phyloP scores from a whole-genome alignment of 192 early-diverging fungal species.

The Oehlia diaphana region DNA sequence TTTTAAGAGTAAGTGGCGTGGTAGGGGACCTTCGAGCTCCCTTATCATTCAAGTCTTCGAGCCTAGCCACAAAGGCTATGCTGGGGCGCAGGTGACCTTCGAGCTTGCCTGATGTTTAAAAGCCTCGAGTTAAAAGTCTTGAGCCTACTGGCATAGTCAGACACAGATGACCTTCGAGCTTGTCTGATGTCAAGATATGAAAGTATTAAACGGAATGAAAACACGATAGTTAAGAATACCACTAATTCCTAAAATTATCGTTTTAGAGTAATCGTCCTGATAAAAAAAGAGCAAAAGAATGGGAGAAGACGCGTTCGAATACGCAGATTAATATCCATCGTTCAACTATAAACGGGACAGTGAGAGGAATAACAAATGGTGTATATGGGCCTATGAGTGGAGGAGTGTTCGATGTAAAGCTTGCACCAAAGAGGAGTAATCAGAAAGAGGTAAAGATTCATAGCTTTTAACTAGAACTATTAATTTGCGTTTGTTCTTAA shows the following conservation, averaged over 20 bases:
- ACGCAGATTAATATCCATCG: not conserved
- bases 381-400: constrained; percentile 18
- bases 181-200: no score
- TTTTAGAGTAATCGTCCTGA: not conserved
- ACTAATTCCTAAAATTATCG: not conserved
- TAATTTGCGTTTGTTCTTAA: constrained; percentile 21
- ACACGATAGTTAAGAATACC: constrained; percentile 2
- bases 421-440: constrained; percentile 3
- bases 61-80: no score
- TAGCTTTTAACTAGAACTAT: constrained; percentile 21
- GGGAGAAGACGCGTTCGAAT: constrained; percentile 5
- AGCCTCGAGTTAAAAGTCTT: no score
- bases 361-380: constrained; percentile 8
- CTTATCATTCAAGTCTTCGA: no score
- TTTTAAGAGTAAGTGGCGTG: no score
- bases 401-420: constrained; percentile 1
- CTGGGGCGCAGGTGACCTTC: no score
- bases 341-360: constrained; percentile 5
- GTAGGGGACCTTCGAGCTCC: no score
- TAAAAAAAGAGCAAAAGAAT: constrained; percentile 11
- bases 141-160: no score
- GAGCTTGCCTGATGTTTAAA: no score
- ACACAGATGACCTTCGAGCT: no score
- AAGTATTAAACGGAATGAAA: not conserved
- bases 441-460: constrained; percentile 20